Base-by-base conservation (phyloP, 805 yeast species). In the Pichia kluyveri region DNA sequence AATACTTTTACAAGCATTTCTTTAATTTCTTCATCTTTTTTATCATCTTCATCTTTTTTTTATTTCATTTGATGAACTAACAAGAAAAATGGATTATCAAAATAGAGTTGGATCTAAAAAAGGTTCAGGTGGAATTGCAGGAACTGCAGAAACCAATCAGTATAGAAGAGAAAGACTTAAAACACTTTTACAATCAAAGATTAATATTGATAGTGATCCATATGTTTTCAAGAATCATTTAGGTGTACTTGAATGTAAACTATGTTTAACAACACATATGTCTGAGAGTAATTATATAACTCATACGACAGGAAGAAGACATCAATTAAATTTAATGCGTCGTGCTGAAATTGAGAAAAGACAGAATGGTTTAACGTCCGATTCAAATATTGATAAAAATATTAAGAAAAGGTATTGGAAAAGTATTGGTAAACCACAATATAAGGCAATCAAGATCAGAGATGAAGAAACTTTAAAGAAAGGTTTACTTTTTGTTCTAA, bases 41-140 rank as follows among this genome's bases (percentile, higher is more conserved):
- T 32, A 15, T 17, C 7, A 10, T 14, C 18, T 23, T 40, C 18
- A 34, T 17, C 14, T 11, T 28, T 38, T 38, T 26, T 17, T 28
- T 11, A 27, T 6, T n/a, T 41, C 15, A 17, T 17, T 41, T 28
- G 15, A 5, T 15, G 5, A 30, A 15, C 23, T 12, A 27, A 40
- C n/a, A 12, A n/a, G 17, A 5, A 51, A 38, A 7, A 89, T 89
- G 97, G 96, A 89, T 63, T 86, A 86, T 60, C 90, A 87, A 53
- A 86, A 85, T 56, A 68, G 96, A 58, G 95, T 86, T 3, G 96
- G 96, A 41, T 83, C 95, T 8, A 89, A 89, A 66, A 81, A 86
- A 61, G 96, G 96, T 36, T 79, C 83, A 30, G 97, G 96, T 55
- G 96, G 96, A 8, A 71, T 89, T 18, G 96, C 96, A 0, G 85